A percentile compares a stretch with the other conserved stretches of the same genome.
Conservation (phyloP, 176 grass and related monocot species). For the Oryza brachyantha region DNA sequence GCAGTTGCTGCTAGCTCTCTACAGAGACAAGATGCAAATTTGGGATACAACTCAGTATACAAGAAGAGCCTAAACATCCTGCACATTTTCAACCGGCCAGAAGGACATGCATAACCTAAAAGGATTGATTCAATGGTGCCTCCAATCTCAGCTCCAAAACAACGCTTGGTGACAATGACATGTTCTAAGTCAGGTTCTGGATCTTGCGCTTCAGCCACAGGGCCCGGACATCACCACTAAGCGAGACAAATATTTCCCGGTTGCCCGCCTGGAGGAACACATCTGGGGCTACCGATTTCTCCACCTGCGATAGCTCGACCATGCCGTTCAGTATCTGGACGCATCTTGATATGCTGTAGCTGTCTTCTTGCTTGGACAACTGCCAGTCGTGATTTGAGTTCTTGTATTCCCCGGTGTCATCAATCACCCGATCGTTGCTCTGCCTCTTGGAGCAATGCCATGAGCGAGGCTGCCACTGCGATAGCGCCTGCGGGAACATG, state of each 20-base stretch:
- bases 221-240: constrained; percentile 50
- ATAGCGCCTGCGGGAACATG: constrained; percentile 39
- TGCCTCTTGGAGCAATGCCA: constrained; percentile 51
- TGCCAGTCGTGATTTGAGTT: constrained; percentile 45
- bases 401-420: constrained; percentile 42
- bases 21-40: constrained; percentile 31
- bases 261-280: constrained; percentile 56
- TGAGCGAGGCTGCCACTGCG: constrained; percentile 39
- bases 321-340: constrained; percentile 68
- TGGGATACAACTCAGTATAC: constrained; percentile 52
- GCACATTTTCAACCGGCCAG: not conserved
- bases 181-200: constrained; percentile 45
- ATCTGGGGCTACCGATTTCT: constrained; percentile 78
- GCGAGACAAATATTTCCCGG: constrained; percentile 71
- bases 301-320: constrained; percentile 57
- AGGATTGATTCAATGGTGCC: constrained; percentile 10
- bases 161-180: not conserved
- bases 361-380: constrained; percentile 39
- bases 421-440: constrained; percentile 24
- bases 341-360: constrained; percentile 61
- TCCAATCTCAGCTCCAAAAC: constrained; percentile 17
- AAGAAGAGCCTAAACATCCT: constrained; percentile 40
- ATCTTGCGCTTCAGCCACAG: constrained; percentile 83
- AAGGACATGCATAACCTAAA: constrained; percentile 25
- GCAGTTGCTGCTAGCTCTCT: constrained; percentile 30